A percentile compares a stretch with the other conserved stretches of the same genome.
Conservation (phyloP, 1,284 basidiomycete genomes). For the Erythrobasidium hasegawianum region DNA sequence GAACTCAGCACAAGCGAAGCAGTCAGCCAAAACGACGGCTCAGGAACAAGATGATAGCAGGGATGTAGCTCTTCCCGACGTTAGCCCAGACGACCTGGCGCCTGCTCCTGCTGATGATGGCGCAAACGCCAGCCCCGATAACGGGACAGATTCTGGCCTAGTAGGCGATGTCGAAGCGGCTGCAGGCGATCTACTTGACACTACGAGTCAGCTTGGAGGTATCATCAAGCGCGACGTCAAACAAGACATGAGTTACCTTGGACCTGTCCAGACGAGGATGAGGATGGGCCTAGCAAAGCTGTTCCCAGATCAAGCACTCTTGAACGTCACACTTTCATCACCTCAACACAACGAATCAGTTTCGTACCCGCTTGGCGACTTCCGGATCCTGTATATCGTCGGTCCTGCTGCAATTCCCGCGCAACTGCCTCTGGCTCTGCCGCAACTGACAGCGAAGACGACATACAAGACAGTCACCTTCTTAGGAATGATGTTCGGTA, state of each 20-base stretch:
- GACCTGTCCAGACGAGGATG: constrained; percentile 6
- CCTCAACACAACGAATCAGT: background rate
- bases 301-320: background rate
- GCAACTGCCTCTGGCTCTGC: background rate
- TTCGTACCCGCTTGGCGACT: background rate
- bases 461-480: constrained; percentile 32
- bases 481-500: constrained; percentile 40
- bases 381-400: background rate
- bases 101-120: no score
- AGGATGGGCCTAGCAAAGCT: constrained; percentile 16
- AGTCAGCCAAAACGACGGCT: background rate
- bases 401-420: background rate
- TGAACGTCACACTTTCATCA: no score
- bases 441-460: constrained; percentile 28
- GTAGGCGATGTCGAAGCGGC: background rate
- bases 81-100: background rate
- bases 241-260: background rate
- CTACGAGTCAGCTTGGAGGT: background rate
- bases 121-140: constrained; percentile 3
- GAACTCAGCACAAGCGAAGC: constrained; percentile 32
- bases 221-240: background rate
- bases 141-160: constrained; percentile 7
- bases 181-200: constrained; percentile 1
- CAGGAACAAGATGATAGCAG: constrained; percentile 12
- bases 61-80: constrained; percentile 14